Conservation (phyloP, 768 basidiomycete species). For the Pleurotus pulmonarius region DNA sequence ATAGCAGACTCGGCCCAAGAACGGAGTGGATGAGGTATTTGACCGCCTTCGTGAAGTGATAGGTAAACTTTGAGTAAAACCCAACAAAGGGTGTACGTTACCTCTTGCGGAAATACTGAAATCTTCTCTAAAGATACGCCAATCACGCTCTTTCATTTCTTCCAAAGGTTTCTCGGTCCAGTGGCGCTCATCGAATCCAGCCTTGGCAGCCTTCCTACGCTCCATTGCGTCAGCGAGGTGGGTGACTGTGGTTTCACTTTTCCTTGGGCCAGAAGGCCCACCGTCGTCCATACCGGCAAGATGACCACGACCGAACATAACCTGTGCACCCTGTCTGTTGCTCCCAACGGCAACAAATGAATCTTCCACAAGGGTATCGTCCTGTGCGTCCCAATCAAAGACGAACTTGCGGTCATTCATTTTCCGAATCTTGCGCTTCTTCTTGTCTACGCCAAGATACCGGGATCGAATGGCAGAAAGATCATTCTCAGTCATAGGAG, state of each 20-base stretch:
- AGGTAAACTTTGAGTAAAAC: background rate
- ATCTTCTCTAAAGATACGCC: constrained; percentile 99
- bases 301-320: constrained; percentile 85
- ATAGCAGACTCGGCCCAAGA: constrained; percentile 90
- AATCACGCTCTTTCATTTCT: constrained; percentile 97
- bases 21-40: constrained; percentile 90
- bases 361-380: constrained; percentile 86
- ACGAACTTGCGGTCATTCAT: constrained; percentile 96
- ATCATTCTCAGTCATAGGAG: constrained; percentile 79
- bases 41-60: constrained; percentile 57
- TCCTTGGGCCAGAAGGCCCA: constrained; percentile 41
- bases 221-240: constrained; percentile 83
- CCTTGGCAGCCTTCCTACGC: constrained; percentile 73
- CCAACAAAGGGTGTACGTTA: constrained; percentile 24
- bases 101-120: constrained; percentile 95
- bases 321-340: constrained; percentile 76
- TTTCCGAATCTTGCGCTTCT: constrained; percentile 92
- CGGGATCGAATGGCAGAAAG: constrained; percentile 83
- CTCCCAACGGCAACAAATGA: constrained; percentile 68
- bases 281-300: constrained; percentile 87
- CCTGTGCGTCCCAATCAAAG: constrained; percentile 98
- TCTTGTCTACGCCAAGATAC: constrained; percentile 91
- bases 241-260: constrained; percentile 25
- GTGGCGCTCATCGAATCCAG: constrained; percentile 89
- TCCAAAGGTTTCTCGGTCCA: constrained; percentile 92